Evolutionary conservation across 257 asterid species (phyloP).

Genomic region (Solanum etuberosum): DNA sequence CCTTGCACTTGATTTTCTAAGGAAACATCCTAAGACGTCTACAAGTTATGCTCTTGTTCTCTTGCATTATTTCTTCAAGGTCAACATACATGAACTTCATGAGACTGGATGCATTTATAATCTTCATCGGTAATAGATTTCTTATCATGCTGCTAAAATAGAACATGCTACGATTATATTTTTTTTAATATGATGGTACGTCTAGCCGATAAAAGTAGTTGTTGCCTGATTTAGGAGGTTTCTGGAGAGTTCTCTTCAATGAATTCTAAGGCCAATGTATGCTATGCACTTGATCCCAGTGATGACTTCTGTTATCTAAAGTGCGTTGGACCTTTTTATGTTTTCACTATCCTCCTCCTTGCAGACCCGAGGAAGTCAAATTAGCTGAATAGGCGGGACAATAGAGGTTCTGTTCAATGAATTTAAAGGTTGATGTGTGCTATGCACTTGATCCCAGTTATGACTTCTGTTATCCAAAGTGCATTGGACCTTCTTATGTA

Average conservation of each 20-base stretch:
- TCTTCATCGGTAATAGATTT: neutral
- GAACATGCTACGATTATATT: neutral
- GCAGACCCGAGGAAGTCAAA: neutral
- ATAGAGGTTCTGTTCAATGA: neutral
- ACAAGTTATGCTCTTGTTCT: neutral
- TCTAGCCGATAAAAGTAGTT: neutral
- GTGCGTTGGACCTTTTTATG: neutral
- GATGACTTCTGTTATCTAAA: neutral
- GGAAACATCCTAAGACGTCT: neutral
- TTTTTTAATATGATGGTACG: neutral
- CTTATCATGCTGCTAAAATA: neutral
- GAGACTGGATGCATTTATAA: neutral
- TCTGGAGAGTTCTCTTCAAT: neutral
- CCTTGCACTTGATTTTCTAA: conserved; percentile 2
- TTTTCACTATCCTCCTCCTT: neutral
- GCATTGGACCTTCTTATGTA: neutral
- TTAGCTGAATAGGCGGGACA: neutral
- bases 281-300: neutral
- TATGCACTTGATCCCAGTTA: neutral
- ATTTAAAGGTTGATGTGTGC: neutral
- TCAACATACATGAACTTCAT: neutral
- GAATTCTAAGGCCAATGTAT: neutral
- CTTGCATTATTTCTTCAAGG: neutral
- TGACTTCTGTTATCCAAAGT: neutral
- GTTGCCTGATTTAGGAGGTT: neutral